Evolutionary conservation across 2,329 filamentous ascomycete genomes (phyloP), one percentile per base, ranked within the genome.

Genomic region (Talaromyces atroroseus): DNA sequence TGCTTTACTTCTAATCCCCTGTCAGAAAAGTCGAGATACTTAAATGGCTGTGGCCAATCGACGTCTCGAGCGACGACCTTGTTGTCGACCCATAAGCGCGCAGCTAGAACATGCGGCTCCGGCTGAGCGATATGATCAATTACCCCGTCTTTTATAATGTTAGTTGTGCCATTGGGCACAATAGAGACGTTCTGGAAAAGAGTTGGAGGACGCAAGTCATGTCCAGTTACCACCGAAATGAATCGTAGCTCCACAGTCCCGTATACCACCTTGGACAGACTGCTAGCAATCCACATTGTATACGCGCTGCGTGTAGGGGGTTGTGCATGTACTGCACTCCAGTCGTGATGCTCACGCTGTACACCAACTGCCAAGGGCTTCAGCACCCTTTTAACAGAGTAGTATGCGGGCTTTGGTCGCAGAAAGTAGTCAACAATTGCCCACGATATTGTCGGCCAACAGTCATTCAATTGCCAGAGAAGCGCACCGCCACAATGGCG

Each of bases 41-140:
- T 73, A 62, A 83, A 76, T 45, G 81, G 81, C 64, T 84, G 81
- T 4, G 81, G 81, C 81, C 81, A 84, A 67, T 84, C 81, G 3
- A 80, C 74, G 60, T 84, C 81, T 52, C 82, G 74, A 14, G 80
- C 78, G 2, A 81, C 74, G 14, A 83, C 61, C 55, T 76, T 65
- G 21, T 74, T 76, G 50, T 78, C 70, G 8, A 58, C 38, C 83
- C 71, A 79, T 77, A 83, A 56, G 82, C 72, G 44, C 80, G 72
- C 40, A 77, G 79, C 12, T 68, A 71, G 21, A 80, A 70, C n/a
- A 83, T 80, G 67, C 82, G 79, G 45, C 80, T 76, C 64, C 16
- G 50, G 36, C 23, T 54, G 38, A 7, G 82, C 80, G 56, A 80
- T 74, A 46, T 57, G 48, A 48, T 56, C 67, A n/a, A 74, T 66